phyloP scores from a whole-genome alignment of 306 rosid genomes.

The Prunus kanzakura region DNA sequence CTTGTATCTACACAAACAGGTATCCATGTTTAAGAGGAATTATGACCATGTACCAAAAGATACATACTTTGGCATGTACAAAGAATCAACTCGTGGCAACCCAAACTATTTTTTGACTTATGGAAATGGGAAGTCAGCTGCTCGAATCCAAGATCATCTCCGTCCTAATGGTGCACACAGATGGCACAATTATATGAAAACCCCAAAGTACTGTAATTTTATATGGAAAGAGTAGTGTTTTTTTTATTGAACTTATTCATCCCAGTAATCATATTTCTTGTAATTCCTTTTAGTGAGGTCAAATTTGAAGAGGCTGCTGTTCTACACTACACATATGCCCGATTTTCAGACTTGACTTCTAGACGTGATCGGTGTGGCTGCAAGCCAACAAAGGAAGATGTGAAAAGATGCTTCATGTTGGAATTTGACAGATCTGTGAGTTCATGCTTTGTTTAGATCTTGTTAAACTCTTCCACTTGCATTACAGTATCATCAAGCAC shows the following conservation, averaged over 20 bases:
- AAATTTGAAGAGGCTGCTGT: slow-evolving; percentile 98
- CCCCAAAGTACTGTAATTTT: slow-evolving; percentile 60
- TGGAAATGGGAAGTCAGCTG: slow-evolving; percentile 97
- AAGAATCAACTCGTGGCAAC: slow-evolving; percentile 86
- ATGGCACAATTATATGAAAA: slow-evolving; percentile 99
- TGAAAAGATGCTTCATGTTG: slow-evolving; percentile 98
- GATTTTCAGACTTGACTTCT: slow-evolving; percentile 90
- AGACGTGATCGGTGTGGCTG: slow-evolving; percentile 96
- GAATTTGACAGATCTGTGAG: slow-evolving; percentile 97
- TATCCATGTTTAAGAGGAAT: slow-evolving; percentile 93
- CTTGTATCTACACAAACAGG: slow-evolving; percentile 39
- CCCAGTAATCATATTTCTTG: slow-evolving; percentile 18
- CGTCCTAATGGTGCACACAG: slow-evolving; percentile 99
- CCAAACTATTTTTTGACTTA: slow-evolving; percentile 96
- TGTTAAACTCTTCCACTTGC: slow-evolving; percentile 8
- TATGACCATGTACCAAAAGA: slow-evolving; percentile 95
- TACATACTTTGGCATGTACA: slow-evolving; percentile 90
- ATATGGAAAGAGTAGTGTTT: neutral
- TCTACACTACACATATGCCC: slow-evolving; percentile 90
- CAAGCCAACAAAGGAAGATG: slow-evolving; percentile 94
- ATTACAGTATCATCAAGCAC: neutral
- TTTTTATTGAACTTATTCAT: slow-evolving; percentile 13
- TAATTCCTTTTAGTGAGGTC: slow-evolving; percentile 63
- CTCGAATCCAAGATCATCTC: slow-evolving; percentile 86
- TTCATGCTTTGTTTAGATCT: slow-evolving; percentile 6